These are phyloP conservation scores for Barnettozyma populi DNA, from an alignment of 805 yeast species.

Conservation along the genomic window DNA sequence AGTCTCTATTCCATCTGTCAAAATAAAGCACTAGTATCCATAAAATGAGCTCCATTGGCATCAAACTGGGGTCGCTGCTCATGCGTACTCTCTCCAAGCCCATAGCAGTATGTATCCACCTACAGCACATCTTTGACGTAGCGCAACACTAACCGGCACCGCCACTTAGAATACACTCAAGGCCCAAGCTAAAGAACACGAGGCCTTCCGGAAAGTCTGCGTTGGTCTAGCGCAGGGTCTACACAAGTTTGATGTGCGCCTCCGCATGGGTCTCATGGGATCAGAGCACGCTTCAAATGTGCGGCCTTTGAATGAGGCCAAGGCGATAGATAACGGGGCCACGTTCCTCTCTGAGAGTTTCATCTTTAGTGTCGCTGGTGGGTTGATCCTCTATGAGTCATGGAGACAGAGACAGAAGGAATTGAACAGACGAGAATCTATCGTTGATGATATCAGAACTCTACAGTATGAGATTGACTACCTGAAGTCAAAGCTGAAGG, in stretches of 20 bases:
- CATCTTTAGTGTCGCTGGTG: conserved; percentile 76
- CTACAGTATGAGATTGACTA: conserved; percentile 67
- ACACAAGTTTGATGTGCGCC: conserved; percentile 57
- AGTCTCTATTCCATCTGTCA: neutral
- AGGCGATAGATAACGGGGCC: conserved; percentile 81
- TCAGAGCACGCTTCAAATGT: conserved; percentile 37
- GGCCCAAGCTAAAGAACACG: conserved; percentile 70
- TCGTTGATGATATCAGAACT: conserved; percentile 66
- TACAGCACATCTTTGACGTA: neutral
- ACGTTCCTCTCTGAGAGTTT: conserved; percentile 71
- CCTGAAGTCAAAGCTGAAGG: conserved; percentile 43
- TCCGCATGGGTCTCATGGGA: conserved; percentile 49
- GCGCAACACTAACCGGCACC: conserved; percentile 5
- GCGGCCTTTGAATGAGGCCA: conserved; percentile 75
- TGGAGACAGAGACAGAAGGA: conserved; percentile 64
- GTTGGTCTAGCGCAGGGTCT: conserved; percentile 66
- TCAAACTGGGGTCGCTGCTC: conserved; percentile 65
- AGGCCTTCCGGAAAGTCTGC: conserved; percentile 54
- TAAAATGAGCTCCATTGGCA: conserved; percentile 68
- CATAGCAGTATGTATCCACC: conserved; percentile 42
- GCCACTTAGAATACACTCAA: conserved; percentile 48
- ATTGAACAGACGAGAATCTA: conserved; percentile 50
- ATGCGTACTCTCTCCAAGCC: conserved; percentile 78
- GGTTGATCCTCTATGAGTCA: conserved; percentile 66
- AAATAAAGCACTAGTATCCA: neutral